A percentile compares a stretch with the other conserved stretches of the same genome.
Conservation (phyloP, 192 early-diverging fungal genomes). For the Rhizophlyctis rosea region DNA sequence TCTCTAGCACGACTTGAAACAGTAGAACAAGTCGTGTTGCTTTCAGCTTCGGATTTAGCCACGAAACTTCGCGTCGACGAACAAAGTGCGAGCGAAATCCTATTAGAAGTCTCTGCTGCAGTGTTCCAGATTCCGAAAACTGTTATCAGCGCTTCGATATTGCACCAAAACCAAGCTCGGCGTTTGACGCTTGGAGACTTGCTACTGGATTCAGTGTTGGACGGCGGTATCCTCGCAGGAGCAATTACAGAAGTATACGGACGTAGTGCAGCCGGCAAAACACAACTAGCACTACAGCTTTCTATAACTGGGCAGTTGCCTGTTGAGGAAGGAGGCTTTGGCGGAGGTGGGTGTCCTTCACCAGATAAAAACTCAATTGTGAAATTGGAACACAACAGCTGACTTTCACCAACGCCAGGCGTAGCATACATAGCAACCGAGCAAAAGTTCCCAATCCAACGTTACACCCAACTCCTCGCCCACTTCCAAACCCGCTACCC, state of each 20-base stretch:
- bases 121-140: neutral
- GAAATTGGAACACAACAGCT: neutral
- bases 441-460: conserved; percentile 61
- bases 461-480: conserved; percentile 52
- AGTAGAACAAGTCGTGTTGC: conserved; percentile 12
- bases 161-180: neutral
- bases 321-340: conserved; percentile 49
- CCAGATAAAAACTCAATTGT: neutral
- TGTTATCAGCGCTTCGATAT: neutral
- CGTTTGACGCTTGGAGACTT: conserved; percentile 27
- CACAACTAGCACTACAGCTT: conserved; percentile 82
- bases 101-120: neutral
- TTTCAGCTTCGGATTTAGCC: conserved; percentile 15
- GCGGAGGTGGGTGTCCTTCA: conserved; percentile 43
- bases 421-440: conserved; percentile 73
- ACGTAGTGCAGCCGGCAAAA: conserved; percentile 75
- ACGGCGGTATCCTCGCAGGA: conserved; percentile 29
- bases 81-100: conserved; percentile 1
- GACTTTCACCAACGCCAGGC: conserved; percentile 3
- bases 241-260: conserved; percentile 43
- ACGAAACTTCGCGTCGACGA: neutral
- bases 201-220: conserved; percentile 21
- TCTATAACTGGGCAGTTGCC: conserved; percentile 68
- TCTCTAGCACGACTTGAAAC: conserved; percentile 15
- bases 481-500: conserved; percentile 13